Conservation (phyloP, 805 yeast genomes). For the Lipomyces starkeyi region DNA sequence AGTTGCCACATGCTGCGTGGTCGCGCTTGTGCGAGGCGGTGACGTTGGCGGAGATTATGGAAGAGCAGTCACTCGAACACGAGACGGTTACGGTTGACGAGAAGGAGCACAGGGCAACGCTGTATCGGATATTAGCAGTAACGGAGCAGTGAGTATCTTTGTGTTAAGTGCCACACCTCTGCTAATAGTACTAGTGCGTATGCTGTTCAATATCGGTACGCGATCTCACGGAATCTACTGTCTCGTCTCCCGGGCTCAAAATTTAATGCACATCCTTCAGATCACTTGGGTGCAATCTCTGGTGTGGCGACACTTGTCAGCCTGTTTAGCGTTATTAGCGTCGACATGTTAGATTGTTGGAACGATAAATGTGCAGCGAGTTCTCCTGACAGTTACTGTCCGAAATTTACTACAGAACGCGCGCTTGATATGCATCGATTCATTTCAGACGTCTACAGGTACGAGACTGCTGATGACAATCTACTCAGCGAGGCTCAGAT, state of each 20-base stretch:
- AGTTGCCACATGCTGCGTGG: constrained; percentile 8
- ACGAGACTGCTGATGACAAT: too few relatives aligned
- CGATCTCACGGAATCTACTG: not conserved
- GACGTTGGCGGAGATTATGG: constrained; percentile 19
- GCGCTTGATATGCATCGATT: constrained; percentile 8
- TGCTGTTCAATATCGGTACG: constrained; percentile 1
- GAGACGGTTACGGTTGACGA: not conserved
- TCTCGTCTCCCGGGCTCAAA: not conserved
- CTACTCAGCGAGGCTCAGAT: constrained; percentile 14
- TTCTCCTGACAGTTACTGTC: not conserved
- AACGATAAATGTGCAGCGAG: constrained; percentile 16
- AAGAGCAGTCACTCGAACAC: not conserved
- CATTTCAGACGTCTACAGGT: too few relatives aligned
- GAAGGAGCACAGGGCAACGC: not conserved
- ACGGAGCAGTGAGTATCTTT: constrained; percentile 20
- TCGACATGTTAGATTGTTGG: constrained; percentile 19
- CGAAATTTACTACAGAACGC: constrained; percentile 2
- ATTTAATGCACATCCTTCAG: not conserved
- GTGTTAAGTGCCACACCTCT: not conserved
- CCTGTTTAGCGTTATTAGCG: constrained; percentile 12
- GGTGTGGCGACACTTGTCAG: constrained; percentile 8
- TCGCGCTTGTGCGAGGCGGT: constrained; percentile 24
- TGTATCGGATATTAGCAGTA: constrained; percentile 14
- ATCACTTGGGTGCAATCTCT: not conserved
- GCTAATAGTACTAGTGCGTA: not conserved